phyloP scores from a whole-genome alignment of 495 filamentous ascomycete genomes.

The Durotheca rogersii region DNA sequence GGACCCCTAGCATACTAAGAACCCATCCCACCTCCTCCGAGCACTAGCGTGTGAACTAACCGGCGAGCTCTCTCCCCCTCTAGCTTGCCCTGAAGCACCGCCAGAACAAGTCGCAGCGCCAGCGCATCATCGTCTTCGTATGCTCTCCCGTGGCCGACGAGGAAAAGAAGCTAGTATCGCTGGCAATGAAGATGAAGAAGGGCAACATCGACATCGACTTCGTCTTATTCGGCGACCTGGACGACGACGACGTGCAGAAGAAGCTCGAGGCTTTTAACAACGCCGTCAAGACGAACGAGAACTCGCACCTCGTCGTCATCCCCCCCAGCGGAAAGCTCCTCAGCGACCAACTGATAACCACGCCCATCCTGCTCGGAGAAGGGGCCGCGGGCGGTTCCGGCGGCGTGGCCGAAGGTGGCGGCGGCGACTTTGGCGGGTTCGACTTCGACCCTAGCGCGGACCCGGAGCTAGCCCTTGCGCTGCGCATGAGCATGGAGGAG shows the following conservation, averaged over 20 bases:
- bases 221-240: conserved; percentile 88
- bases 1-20: background rate
- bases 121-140: conserved; percentile 93
- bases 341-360: conserved; percentile 88
- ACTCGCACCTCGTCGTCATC: conserved; percentile 86
- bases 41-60: conserved; percentile 1
- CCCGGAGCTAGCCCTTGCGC: conserved; percentile 90
- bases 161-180: conserved; percentile 81
- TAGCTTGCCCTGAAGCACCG: conserved; percentile 97
- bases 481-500: conserved; percentile 97
- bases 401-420: conserved; percentile 51
- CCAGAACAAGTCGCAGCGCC: conserved; percentile 91
- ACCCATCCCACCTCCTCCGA: background rate
- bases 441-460: conserved; percentile 79
- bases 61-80: conserved; percentile 16
- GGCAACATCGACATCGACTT: conserved; percentile 88
- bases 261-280: conserved; percentile 93
- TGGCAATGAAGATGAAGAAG: conserved; percentile 99
- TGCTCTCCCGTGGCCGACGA: conserved; percentile 89
- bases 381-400: conserved; percentile 50
- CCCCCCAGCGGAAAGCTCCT: conserved; percentile 87
- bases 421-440: conserved; percentile 64
- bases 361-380: conserved; percentile 83
- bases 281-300: conserved; percentile 83
- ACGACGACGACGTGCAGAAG: conserved; percentile 78